These are phyloP conservation scores for Ogataea zsoltii DNA, from an alignment of 805 yeast species.

Conservation along the genomic window DNA sequence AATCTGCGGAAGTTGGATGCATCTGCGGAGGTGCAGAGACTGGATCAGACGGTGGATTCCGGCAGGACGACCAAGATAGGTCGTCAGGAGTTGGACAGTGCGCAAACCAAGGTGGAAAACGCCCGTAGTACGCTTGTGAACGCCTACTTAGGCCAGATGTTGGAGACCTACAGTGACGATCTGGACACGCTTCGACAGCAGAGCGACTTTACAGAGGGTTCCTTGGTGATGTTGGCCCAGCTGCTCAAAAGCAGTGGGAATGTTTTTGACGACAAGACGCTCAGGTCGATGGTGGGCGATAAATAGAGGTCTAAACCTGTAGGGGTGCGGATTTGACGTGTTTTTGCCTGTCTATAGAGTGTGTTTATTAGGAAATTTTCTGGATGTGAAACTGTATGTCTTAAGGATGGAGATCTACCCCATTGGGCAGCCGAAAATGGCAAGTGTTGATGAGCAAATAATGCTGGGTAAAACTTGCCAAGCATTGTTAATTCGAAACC, in stretches of 20 bases:
- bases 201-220: constrained; percentile 58
- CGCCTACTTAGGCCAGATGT: constrained; percentile 55
- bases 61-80: constrained; percentile 1
- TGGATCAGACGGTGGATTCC: constrained; percentile 1
- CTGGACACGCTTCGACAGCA: constrained; percentile 58
- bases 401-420: no score
- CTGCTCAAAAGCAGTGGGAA: constrained; percentile 58
- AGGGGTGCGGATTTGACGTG: no score
- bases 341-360: no score
- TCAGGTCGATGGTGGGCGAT: constrained; percentile 26
- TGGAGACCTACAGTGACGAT: constrained; percentile 60
- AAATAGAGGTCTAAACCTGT: no score
- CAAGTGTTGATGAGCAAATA: constrained; percentile 10
- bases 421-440: no score
- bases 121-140: constrained; percentile 44
- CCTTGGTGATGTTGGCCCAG: constrained; percentile 57
- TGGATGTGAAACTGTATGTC: no score
- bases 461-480: not conserved
- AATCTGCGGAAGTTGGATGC: constrained; percentile 9
- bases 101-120: constrained; percentile 30
- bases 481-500: no score
- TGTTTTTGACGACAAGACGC: constrained; percentile 57
- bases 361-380: no score
- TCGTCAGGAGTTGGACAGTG: constrained; percentile 26
- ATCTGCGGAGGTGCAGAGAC: constrained; percentile 8